phyloP scores from a whole-genome alignment of 768 basidiomycete genomes.

The Agrocybe praecox region DNA sequence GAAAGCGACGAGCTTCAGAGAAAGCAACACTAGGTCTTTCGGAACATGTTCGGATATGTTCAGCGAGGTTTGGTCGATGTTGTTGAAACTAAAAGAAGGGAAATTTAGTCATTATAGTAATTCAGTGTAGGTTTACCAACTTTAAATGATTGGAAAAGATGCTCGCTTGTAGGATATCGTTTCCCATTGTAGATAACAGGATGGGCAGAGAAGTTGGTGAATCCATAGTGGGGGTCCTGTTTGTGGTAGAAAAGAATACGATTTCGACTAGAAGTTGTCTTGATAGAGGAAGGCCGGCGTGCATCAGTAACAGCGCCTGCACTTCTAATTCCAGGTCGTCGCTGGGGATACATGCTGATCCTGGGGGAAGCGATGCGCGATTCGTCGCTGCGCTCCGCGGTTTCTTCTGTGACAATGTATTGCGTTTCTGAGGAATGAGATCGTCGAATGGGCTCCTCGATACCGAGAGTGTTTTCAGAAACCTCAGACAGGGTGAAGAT shows the following conservation, averaged over 20 bases:
- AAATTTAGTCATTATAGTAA: constrained; percentile 2
- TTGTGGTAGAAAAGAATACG: constrained; percentile 68
- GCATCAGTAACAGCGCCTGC: constrained; percentile 16
- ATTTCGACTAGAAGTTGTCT: constrained; percentile 25
- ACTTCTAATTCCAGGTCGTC: constrained; percentile 25
- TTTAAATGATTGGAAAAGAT: constrained; percentile 78
- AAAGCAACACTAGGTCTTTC: constrained; percentile 66
- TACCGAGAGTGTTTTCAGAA: constrained; percentile 24
- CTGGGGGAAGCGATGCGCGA: constrained; percentile 17
- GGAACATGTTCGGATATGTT: constrained; percentile 67
- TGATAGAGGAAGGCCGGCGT: constrained; percentile 10
- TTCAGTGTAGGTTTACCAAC: constrained; percentile 31
- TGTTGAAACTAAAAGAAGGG: constrained; percentile 52
- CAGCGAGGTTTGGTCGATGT: constrained; percentile 62
- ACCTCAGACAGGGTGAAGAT: constrained; percentile 41
- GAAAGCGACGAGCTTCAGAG: constrained; percentile 66
- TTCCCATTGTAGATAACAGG: constrained; percentile 62
- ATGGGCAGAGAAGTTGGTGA: constrained; percentile 76
- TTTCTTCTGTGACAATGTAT: constrained; percentile 26
- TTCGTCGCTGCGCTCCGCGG: constrained; percentile 16
- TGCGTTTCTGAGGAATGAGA: constrained; percentile 32
- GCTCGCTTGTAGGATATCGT: constrained; percentile 75
- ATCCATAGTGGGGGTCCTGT: constrained; percentile 64
- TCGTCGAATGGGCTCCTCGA: constrained; percentile 30
- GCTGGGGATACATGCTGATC: constrained; percentile 24